Evolutionary conservation across 148 eudicot species (phyloP).

Genomic region (Chenopodium berlandieri): DNA sequence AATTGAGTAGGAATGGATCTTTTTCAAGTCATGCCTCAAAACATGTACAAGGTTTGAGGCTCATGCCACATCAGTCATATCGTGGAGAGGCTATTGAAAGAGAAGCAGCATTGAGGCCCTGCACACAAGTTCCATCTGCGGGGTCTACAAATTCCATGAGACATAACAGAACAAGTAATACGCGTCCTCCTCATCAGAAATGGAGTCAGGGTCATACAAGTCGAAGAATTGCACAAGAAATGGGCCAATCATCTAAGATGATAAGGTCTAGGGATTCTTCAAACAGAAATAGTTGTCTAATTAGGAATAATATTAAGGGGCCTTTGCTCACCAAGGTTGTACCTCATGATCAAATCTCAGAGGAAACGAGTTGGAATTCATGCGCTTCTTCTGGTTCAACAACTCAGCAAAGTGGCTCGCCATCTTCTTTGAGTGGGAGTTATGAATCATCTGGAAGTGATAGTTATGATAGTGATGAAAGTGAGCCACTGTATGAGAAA

Average conservation of each 20-base stretch:
- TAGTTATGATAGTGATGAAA: slow-evolving; percentile 24
- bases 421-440: background rate
- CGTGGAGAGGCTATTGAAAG: slow-evolving; percentile 9
- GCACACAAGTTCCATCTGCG: slow-evolving; percentile 16
- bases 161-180: slow-evolving; percentile 7
- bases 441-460: slow-evolving; percentile 3
- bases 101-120: slow-evolving; percentile 11
- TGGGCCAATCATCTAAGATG: background rate
- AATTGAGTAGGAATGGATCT: background rate
- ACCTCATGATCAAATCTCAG: slow-evolving; percentile 24
- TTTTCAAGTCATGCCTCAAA: slow-evolving; percentile 23
- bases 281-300: background rate
- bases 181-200: slow-evolving; percentile 1
- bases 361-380: slow-evolving; percentile 34
- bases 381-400: slow-evolving; percentile 32
- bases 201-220: slow-evolving; percentile 11
- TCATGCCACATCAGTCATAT: slow-evolving; percentile 19
- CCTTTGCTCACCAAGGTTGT: background rate
- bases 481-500: slow-evolving; percentile 10
- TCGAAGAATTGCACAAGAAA: slow-evolving; percentile 2
- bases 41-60: slow-evolving; percentile 28
- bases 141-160: slow-evolving; percentile 17
- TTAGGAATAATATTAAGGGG: background rate
- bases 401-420: slow-evolving; percentile 9
- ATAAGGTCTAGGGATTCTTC: background rate